Conservation (phyloP, 139 green algal genomes). For the Raphidocelis subcapitata region DNA sequence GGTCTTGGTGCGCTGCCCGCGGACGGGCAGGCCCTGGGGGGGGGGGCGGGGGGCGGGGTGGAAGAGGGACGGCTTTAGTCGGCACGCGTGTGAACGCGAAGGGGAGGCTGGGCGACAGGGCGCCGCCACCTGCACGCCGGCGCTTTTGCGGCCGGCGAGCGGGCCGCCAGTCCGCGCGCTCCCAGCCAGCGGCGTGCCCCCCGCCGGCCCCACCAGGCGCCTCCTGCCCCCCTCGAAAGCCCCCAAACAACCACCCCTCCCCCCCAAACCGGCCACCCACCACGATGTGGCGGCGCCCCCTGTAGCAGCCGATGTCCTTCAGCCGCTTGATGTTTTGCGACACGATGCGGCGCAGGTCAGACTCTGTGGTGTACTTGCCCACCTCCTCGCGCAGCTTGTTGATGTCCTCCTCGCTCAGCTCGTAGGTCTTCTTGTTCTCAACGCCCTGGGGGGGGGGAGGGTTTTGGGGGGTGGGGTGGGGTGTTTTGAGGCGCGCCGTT, state of each 20-base stretch:
- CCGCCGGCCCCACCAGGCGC: neutral
- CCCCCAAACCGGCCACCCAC: too few relatives aligned
- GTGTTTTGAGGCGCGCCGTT: too few relatives aligned
- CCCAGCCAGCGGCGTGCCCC: neutral
- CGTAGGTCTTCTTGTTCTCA: constrained; percentile 96
- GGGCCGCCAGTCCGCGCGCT: neutral
- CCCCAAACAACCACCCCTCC: too few relatives aligned
- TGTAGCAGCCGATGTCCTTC: constrained; percentile 98
- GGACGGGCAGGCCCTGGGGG: constrained; percentile 77
- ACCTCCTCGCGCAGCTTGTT: constrained; percentile 90
- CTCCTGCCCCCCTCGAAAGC: too few relatives aligned
- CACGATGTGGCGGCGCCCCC: constrained; percentile 89
- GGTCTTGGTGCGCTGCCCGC: constrained; percentile 96
- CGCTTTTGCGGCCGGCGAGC: neutral
- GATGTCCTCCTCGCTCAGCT: constrained; percentile 97
- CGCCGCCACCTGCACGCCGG: neutral
- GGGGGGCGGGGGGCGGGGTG: neutral
- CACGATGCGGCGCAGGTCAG: constrained; percentile 89
- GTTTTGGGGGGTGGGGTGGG: too few relatives aligned
- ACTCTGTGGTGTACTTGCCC: constrained; percentile 88
- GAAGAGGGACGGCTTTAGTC: neutral
- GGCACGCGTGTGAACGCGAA: neutral
- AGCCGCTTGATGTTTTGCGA: constrained; percentile 96
- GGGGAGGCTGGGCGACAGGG: neutral
- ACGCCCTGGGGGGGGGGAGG: constrained; percentile 71